A percentile compares a stretch with the other conserved stretches of the same genome.
Evolutionary conservation across 768 basidiomycete species (phyloP).

Genomic region (Tulasnella sp.): DNA sequence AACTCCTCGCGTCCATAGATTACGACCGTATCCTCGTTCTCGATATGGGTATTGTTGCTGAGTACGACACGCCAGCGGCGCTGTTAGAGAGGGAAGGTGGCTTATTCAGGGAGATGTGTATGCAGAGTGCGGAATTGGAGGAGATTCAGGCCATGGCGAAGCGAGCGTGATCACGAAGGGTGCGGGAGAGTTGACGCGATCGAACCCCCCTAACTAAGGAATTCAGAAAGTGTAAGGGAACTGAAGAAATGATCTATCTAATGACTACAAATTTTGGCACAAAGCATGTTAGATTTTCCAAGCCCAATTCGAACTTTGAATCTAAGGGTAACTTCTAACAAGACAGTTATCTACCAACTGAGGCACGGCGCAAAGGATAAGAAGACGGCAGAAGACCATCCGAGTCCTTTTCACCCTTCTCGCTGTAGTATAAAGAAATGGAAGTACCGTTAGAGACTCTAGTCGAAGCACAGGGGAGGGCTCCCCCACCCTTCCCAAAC

Average conservation of each 20-base stretch:
- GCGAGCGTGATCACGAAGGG: not conserved
- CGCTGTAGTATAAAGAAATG: not conserved
- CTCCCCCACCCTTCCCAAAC: not conserved
- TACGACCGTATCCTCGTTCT: slow-evolving; percentile 65
- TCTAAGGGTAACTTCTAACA: not conserved
- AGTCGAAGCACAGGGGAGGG: not conserved
- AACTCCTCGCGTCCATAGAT: slow-evolving; percentile 40
- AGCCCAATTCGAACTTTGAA: too few relatives aligned
- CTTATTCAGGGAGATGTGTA: slow-evolving; percentile 65
- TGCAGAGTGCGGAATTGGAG: slow-evolving; percentile 45
- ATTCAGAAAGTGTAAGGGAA: too few relatives aligned
- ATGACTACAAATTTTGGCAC: too few relatives aligned
- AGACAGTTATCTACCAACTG: not conserved
- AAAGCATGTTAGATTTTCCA: too few relatives aligned
- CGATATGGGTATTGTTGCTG: slow-evolving; percentile 65
- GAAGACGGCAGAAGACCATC: not conserved
- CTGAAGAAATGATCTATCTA: too few relatives aligned
- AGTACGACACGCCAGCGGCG: slow-evolving; percentile 64
- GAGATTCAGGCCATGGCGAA: slow-evolving; percentile 12
- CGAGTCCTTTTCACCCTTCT: not conserved
- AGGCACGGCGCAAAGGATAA: not conserved
- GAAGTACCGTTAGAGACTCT: not conserved
- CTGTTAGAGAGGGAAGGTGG: slow-evolving; percentile 55
- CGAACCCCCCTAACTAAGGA: too few relatives aligned
- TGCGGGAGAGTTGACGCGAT: too few relatives aligned